Base-by-base conservation (phyloP, 2,329 filamentous ascomycete genomes). In the Neonectria ditissima region DNA sequence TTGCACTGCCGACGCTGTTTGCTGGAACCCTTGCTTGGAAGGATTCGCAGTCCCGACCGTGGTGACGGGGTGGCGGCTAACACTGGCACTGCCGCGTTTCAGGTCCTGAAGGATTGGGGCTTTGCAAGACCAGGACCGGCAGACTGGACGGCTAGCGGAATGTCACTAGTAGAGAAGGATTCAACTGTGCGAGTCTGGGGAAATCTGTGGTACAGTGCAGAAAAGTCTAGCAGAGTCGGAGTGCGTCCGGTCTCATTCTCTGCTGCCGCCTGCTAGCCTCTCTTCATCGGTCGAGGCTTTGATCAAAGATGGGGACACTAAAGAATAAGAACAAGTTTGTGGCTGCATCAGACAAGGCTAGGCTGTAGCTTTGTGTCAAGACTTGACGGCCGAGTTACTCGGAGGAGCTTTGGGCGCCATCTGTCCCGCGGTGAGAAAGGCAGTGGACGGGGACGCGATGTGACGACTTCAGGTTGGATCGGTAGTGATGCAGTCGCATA, bases 11-110 rank as follows among this genome's bases (percentile, higher is more conserved):
- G 53, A 22, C 58, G 11, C 6, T 28, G 32, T 47, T 47, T n/a
- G 13, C 14, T 16, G 18, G 16, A 16, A 13, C 7, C 7, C 18
- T 18, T 45, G 26, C 20, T 14, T 13, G 30, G 30, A 48, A 20
- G 43, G 43, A 56, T 56, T 52, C 30, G 20, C 28, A 56, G 59
- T 62, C 53, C 53, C 59, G 37, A 32, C n/a, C 8, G 9, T 34
- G 10, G 28, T n/a, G 22, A 32, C 20, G n/a, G 54, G n/a, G 37
- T 39, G 59, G 54, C 47, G 26, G 37, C 41, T 24, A 30, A 48
- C 16, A 48, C 24, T 41, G n/a, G 59, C 48, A 57, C 59, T 57
- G 54, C 54, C 54, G 59, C 41, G 59, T 62, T 62, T 62, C 59
- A 58, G 59, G 48, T 43, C 48, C 9, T 8, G 54, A 43, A 62